phyloP scores from a whole-genome alignment of 805 yeast species.

The Candida manassasensis region DNA sequence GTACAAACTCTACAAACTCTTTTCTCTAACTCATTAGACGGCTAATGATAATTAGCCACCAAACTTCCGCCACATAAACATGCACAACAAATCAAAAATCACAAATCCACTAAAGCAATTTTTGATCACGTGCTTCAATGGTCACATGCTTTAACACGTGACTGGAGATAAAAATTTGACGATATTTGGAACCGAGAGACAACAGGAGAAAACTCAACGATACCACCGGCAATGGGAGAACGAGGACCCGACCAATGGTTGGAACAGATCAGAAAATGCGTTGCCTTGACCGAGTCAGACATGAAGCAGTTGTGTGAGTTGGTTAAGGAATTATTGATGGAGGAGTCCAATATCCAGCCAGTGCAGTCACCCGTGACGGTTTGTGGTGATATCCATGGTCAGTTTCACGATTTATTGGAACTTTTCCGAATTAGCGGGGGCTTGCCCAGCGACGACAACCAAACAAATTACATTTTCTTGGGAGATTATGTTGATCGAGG shows the following conservation, averaged over 20 bases:
- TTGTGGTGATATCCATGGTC: slow-evolving; percentile 98
- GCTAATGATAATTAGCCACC: too few species aligned
- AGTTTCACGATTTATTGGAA: slow-evolving; percentile 90
- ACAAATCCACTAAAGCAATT: too few species aligned
- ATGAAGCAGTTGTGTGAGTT: slow-evolving; percentile 95
- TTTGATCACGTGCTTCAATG: too few species aligned
- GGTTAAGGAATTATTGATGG: slow-evolving; percentile 93
- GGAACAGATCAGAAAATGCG: slow-evolving; percentile 87
- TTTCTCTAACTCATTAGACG: too few species aligned
- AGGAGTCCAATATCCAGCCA: slow-evolving; percentile 91
- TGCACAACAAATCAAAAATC: too few species aligned
- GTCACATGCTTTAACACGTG: too few species aligned
- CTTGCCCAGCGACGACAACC: slow-evolving; percentile 69
- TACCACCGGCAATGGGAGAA: slow-evolving; percentile 52
- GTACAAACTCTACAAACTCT: too few species aligned
- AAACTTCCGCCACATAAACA: too few species aligned
- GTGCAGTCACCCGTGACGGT: slow-evolving; percentile 92
- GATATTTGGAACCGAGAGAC: too few species aligned
- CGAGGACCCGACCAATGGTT: slow-evolving; percentile 96
- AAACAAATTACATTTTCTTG: slow-evolving; percentile 67
- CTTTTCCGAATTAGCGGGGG: slow-evolving; percentile 91
- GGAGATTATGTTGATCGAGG: slow-evolving; percentile 99
- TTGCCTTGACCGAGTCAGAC: slow-evolving; percentile 81
- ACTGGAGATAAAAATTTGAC: too few species aligned
- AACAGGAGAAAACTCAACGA: too few species aligned